phyloP scores from a whole-genome alignment of 805 yeast genomes.

The Barnettozyma sucrosica region DNA sequence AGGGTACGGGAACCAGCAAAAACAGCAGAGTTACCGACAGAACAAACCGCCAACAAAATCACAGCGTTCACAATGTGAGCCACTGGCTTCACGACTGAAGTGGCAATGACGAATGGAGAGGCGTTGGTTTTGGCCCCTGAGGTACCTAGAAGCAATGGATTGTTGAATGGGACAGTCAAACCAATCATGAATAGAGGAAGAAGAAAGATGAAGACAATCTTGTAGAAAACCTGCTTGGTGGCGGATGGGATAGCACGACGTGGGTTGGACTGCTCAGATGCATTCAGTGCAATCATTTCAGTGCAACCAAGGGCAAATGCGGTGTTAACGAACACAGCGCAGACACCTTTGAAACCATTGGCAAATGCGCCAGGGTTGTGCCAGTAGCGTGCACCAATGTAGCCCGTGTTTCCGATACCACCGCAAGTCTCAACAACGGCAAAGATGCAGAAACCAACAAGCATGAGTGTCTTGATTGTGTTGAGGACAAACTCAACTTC shows the following conservation, averaged over 20 bases:
- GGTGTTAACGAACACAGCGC: slow-evolving; percentile 46
- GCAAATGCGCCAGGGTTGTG: slow-evolving; percentile 48
- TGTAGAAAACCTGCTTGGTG: slow-evolving; percentile 49
- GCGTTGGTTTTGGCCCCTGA: slow-evolving; percentile 39
- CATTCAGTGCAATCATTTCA: slow-evolving; percentile 51
- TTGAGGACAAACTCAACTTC: slow-evolving; percentile 65
- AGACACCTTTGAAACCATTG: slow-evolving; percentile 51
- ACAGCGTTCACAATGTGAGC: slow-evolving; percentile 62
- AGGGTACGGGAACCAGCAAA: slow-evolving; percentile 43
- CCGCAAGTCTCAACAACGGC: slow-evolving; percentile 41
- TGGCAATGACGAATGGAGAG: slow-evolving; percentile 68
- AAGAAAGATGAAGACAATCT: slow-evolving; percentile 46
- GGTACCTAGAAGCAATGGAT: slow-evolving; percentile 38
- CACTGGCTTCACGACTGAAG: slow-evolving; percentile 50
- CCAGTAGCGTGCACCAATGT: slow-evolving; percentile 48
- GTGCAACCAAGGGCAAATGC: slow-evolving; percentile 60
- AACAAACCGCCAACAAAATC: slow-evolving; percentile 54
- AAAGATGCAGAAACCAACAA: slow-evolving; percentile 51
- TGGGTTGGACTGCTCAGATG: slow-evolving; percentile 43
- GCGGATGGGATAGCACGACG: slow-evolving; percentile 52
- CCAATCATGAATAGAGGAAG: slow-evolving; percentile 43
- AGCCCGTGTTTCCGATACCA: slow-evolving; percentile 37
- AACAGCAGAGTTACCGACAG: slow-evolving; percentile 56
- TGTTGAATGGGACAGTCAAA: slow-evolving; percentile 47
- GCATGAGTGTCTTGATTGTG: slow-evolving; percentile 55